phyloP scores from a whole-genome alignment of 164 flowering plant genomes.

The Aristolochia contorta region DNA sequence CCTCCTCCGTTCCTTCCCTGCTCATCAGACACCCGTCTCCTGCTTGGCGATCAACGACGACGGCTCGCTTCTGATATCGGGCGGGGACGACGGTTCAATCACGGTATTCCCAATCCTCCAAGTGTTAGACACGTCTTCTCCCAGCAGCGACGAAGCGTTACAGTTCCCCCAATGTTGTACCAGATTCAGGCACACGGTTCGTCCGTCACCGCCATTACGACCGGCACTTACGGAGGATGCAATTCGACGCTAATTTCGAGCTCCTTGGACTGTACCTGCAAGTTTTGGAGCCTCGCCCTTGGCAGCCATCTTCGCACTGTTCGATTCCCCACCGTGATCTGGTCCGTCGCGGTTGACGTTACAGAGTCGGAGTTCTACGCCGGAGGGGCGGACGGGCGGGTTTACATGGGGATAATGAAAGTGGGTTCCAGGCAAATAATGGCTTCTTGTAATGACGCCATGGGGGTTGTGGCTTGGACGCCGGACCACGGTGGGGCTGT shows the following conservation, averaged over 20 bases:
- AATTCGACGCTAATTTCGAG: conserved; percentile 21
- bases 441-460: not conserved
- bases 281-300: conserved; percentile 31
- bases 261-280: conserved; percentile 38
- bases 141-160: not conserved
- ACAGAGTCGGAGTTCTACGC: conserved; percentile 21
- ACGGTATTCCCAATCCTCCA: conserved; percentile 13
- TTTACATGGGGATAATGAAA: conserved; percentile 25
- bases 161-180: conserved; percentile 7
- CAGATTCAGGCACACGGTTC: conserved; percentile 21
- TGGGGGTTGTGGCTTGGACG: conserved; percentile 11
- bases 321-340: conserved; percentile 27
- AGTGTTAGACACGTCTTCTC: conserved; percentile 10
- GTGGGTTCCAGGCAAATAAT: not conserved
- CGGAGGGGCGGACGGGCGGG: conserved; percentile 41
- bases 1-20: conserved; percentile 15
- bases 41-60: conserved; percentile 21
- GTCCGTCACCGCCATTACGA: conserved; percentile 25
- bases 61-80: conserved; percentile 19
- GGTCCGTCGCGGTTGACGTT: conserved; percentile 17
- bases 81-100: conserved; percentile 18
- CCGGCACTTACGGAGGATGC: conserved; percentile 8
- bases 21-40: conserved; percentile 27
- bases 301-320: conserved; percentile 20
- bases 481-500: conserved; percentile 23